Base-by-base conservation (phyloP, 495 filamentous ascomycete genomes). In the Umbilicaria muhlenbergii region DNA sequence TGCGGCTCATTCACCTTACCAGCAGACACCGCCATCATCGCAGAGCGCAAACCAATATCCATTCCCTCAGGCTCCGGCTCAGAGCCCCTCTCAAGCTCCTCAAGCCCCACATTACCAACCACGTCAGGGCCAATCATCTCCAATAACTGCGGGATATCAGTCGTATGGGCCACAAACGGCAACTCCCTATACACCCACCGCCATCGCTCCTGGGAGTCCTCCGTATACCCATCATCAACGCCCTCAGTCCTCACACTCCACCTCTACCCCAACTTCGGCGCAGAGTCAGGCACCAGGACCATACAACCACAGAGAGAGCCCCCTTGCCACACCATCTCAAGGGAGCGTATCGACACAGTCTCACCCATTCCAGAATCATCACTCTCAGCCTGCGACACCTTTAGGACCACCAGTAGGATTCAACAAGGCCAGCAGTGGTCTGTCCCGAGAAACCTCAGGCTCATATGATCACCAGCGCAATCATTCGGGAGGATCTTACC, bases 221-320 rank as follows among this genome's bases (percentile, higher is more conserved):
- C 41, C 51, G 15, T 61, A 62, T 15, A 45, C 41, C 38, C 58
- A 65, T 21, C 62, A 64, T 31, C 65, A 63, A 46, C 64, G 65
- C 31, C 64, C 67, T 32, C 65, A 67, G 38, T 71, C 70, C 24
- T 60, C 67, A 36, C 70, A 73, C 44, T 67, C 62, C 15, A 59
- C 65, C 38, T 53, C 64, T 41, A 59, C 62, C 40, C 66, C 65
- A 43, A 55, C 57, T 53, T 56, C 44, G 42, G 57, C 47, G 47
- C 61, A 58, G 49, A 49, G 46, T 55, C 49, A 43, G 24, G 37
- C 50, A 36, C 43, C 43, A 14, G 24, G 60, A 47, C 55, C 60
- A 53, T 60, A 53, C 35, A 54, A 54, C 45, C 53, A 56, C 24
- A 62, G 58, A 52, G 65, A 69, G 43, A 68, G 61, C 52, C 61